A percentile compares a stretch with the other conserved stretches of the same genome.
phyloP scores from a whole-genome alignment of 306 rosid species.

The Ormosia semicastrata region DNA sequence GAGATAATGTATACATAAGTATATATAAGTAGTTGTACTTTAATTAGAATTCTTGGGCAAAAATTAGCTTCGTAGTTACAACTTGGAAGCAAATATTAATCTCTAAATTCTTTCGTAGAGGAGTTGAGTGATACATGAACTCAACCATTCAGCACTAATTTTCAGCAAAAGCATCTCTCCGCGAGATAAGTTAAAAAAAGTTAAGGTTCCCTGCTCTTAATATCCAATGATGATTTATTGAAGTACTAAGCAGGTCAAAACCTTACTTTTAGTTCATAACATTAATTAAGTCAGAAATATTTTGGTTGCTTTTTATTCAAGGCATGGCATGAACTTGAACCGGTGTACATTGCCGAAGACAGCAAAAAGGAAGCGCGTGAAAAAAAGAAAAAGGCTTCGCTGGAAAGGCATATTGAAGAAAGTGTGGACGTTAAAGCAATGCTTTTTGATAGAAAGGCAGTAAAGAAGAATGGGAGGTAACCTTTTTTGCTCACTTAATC shows the following conservation, averaged over 20 bases:
- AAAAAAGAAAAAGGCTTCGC: background rate
- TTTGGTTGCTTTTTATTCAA: background rate
- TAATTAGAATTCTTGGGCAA: too few species aligned
- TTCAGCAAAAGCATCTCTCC: background rate
- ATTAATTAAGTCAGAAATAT: too few species aligned
- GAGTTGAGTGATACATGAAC: background rate
- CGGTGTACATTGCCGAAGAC: background rate
- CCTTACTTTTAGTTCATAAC: too few species aligned
- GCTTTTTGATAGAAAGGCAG: background rate
- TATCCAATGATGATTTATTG: background rate
- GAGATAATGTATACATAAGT: too few species aligned
- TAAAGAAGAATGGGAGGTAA: background rate
- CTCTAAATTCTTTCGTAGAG: too few species aligned
- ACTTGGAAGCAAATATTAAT: too few species aligned
- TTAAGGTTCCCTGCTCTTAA: background rate
- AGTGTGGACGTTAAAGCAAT: constrained; percentile 23
- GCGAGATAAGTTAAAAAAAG: background rate
- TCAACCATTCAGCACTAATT: background rate
- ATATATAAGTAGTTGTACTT: too few species aligned
- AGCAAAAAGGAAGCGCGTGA: background rate
- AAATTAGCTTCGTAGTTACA: too few species aligned
- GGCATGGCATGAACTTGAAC: background rate
- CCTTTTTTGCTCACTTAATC: background rate
- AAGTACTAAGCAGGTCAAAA: background rate
- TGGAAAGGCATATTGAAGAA: constrained; percentile 24